Conservation (phyloP, 768 basidiomycete genomes). For the Leccinum ochraceum region DNA sequence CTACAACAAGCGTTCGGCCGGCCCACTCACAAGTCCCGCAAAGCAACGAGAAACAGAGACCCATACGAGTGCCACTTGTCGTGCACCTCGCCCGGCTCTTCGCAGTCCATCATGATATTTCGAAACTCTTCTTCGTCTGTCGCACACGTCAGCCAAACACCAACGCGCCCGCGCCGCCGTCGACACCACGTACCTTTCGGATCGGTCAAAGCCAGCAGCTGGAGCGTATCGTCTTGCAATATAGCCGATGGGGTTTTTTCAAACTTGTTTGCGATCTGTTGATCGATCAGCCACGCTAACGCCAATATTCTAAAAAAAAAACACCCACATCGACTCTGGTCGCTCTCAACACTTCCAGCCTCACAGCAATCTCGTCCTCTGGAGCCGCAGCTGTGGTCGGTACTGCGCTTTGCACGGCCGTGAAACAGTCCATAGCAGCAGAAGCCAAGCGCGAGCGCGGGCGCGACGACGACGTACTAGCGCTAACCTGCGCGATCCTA, state of each 20-base stretch:
- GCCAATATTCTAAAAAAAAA: neutral
- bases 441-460: neutral
- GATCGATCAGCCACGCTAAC: neutral
- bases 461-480: constrained; percentile 10
- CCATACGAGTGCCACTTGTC: constrained; percentile 27
- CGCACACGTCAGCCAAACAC: neutral
- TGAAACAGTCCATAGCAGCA: neutral
- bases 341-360: constrained; percentile 21
- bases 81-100: constrained; percentile 11
- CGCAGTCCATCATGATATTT: constrained; percentile 19
- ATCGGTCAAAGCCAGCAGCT: constrained; percentile 21
- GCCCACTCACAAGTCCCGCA: constrained; percentile 20
- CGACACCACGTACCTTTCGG: constrained; percentile 18
- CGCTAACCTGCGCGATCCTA: constrained; percentile 3
- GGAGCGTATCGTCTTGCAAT: constrained; percentile 28
- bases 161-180: neutral
- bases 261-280: constrained; percentile 18
- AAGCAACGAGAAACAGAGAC: constrained; percentile 17
- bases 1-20: neutral
- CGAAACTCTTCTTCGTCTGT: constrained; percentile 19
- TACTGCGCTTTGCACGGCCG: neutral
- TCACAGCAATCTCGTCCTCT: constrained; percentile 15
- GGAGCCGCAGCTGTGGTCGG: neutral
- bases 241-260: constrained; percentile 9
- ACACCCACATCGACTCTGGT: constrained; percentile 21